Conservation (phyloP, 2,329 filamentous ascomycete species). For the Cladorrhinum sp. region DNA sequence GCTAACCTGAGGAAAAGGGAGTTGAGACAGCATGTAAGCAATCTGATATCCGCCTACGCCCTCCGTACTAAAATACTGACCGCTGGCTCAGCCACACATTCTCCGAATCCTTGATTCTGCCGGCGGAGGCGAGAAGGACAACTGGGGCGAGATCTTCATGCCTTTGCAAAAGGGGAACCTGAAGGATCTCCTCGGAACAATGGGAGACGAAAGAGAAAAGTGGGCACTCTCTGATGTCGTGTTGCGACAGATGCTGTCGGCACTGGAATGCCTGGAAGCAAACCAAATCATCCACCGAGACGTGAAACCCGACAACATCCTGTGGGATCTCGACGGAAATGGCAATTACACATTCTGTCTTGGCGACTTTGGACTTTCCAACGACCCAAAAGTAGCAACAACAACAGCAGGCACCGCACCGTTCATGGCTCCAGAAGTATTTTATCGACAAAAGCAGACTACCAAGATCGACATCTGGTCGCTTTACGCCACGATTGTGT, state of each 20-base stretch:
- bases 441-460: conserved; percentile 21
- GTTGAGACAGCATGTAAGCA: conserved; percentile 24
- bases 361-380: conserved; percentile 28
- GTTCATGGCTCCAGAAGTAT: conserved; percentile 33
- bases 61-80: too few species aligned
- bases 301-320: conserved; percentile 30
- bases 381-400: conserved; percentile 23
- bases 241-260: conserved; percentile 28
- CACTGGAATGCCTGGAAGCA: conserved; percentile 22
- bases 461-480: conserved; percentile 33
- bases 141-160: conserved; percentile 28
- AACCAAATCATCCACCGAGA: conserved; percentile 28
- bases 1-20: conserved; percentile 25
- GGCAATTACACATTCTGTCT: conserved; percentile 25
- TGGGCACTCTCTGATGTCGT: conserved; percentile 18
- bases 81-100: conserved; percentile 23
- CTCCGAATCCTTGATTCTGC: conserved; percentile 24
- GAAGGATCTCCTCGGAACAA: conserved; percentile 18
- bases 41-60: background rate
- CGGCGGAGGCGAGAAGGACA: conserved; percentile 18
- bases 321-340: conserved; percentile 20
- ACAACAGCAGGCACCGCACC: conserved; percentile 28
- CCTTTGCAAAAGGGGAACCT: conserved; percentile 26
- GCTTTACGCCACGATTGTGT: conserved; percentile 32
- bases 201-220: background rate